Conservation (phyloP, 78 protist genomes). For the slime mould (Dictyostelium discoideum) region dicty_2.7 NC_007090.3:3475001-3475500, state of each 20-base stretch:
- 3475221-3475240: not conserved
- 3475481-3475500: not conserved
- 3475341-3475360: not conserved
- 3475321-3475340: not conserved
- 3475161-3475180: not conserved
- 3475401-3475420: not conserved
- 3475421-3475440: not conserved
- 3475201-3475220: not conserved
- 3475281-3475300: not conserved
- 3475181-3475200: not conserved
- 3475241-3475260: not conserved
- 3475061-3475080: not conserved
- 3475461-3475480: not conserved
- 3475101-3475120: not conserved
- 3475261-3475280: not conserved
- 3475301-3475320: not conserved
- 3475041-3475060: not conserved
- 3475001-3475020: not conserved
- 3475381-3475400: not conserved
- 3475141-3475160: not conserved
- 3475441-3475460: not conserved
- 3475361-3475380: not conserved
- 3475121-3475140: not conserved
- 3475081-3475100: not conserved
- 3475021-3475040: not conserved